These are phyloP conservation scores for Gossypium gossypioides DNA, from an alignment of 441 rosid genomes.

Conservation along the genomic window DNA sequence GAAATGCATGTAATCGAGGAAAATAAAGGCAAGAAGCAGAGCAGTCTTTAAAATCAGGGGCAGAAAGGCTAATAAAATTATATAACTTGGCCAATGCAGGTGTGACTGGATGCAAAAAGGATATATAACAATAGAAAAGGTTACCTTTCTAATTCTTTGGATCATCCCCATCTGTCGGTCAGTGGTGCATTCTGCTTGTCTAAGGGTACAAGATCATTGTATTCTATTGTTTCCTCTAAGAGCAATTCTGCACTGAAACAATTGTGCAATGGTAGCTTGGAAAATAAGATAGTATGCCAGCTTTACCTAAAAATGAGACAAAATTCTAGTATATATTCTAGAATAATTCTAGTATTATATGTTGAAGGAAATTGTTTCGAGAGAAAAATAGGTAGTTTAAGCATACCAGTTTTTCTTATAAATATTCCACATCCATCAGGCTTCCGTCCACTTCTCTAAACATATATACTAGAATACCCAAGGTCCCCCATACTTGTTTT, in stretches of 20 bases:
- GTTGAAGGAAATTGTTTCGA: not conserved
- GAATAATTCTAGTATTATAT: not conserved
- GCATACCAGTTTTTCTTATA: constrained; percentile 54
- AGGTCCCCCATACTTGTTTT: constrained; percentile 41
- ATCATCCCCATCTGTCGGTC: constrained; percentile 24
- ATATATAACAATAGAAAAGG: not conserved
- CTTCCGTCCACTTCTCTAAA: constrained; percentile 76
- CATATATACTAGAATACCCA: constrained; percentile 67
- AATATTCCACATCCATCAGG: constrained; percentile 90
- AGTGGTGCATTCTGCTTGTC: constrained; percentile 22
- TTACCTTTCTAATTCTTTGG: constrained; percentile 29
- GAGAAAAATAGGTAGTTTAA: not conserved
- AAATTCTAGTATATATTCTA: not conserved
- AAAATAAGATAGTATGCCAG: not conserved
- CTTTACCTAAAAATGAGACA: not conserved
- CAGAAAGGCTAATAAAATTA: not conserved
- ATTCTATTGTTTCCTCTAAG: constrained; percentile 61
- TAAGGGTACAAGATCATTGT: constrained; percentile 66
- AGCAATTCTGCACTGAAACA: constrained; percentile 73
- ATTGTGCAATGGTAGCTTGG: constrained; percentile 2
- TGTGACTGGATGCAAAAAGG: not conserved
- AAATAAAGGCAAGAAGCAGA: not conserved
- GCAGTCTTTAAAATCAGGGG: not conserved
- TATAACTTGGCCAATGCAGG: not conserved
- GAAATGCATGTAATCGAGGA: not conserved